Evolutionary conservation across 768 basidiomycete species (phyloP), one percentile per base, ranked within the genome.

Genomic region (Tulasnella sp.): DNA sequence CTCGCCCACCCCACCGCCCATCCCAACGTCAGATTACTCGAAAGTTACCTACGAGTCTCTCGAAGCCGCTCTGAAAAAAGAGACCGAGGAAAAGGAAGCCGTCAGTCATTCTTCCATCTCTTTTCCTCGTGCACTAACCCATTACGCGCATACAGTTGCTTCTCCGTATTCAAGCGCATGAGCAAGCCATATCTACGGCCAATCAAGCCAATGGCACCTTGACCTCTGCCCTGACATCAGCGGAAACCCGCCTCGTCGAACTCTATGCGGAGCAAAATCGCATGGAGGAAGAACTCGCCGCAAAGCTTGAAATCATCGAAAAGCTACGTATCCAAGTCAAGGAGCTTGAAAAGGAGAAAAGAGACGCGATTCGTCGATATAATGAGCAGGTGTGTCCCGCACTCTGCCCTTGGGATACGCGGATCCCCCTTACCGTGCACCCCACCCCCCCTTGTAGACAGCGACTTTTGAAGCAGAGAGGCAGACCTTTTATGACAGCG

Each of bases 401-500:
- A 38, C 58, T n/a, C 5, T n/a, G 22, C 6, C n/a, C 49, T 22
- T 49, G 19, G 1, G 49, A n/a, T n/a, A n/a, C n/a, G n/a, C n/a
- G n/a, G n/a, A n/a, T n/a, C n/a, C n/a, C n/a, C n/a, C n/a, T n/a
- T n/a, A n/a, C n/a, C n/a, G n/a, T n/a, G n/a, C n/a, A n/a, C n/a
- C n/a, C n/a, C n/a, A n/a, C n/a, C n/a, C n/a, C n/a, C 42, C 79
- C 76, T 36, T 77, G 37, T 81, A 96, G 94, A 91, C 90, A n/a
- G 85, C 89, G 22, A 91, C 92, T 3, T 96, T 96, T 81, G 95
- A 97, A 81, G 92, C 93, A 9, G 95, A 97, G 83, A 91, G 95
- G 40, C 93, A 96, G 82, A 88, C 93, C 19, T 93, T 95, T 83
- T 94, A 94, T 81, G 94, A 96, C 83, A 94, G 93, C 80, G 94